Evolutionary conservation across 495 filamentous ascomycete genomes (phyloP).

Genomic region (Daldinia caldariorum): DNA sequence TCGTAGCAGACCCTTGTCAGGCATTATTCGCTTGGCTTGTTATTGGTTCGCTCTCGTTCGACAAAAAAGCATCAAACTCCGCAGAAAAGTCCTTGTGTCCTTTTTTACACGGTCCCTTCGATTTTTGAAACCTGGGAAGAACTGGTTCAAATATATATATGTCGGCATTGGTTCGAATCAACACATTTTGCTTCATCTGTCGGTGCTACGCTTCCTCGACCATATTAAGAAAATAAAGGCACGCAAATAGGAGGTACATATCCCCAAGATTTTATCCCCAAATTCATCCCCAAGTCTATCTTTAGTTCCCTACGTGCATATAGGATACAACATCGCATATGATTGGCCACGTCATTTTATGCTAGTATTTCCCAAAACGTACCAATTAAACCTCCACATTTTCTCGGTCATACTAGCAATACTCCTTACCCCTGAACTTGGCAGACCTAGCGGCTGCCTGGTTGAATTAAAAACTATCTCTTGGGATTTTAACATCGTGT

Average conservation of each 20-base stretch:
- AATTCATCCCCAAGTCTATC: neutral
- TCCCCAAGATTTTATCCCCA: constrained; percentile 1
- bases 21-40: constrained; percentile 9
- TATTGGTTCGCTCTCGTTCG: constrained; percentile 18
- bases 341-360: constrained; percentile 13
- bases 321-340: neutral
- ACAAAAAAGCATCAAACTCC: constrained; percentile 18
- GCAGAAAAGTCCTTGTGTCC: constrained; percentile 20
- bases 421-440: constrained; percentile 2
- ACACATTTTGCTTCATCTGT: neutral
- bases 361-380: constrained; percentile 34
- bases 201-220: neutral
- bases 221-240: neutral
- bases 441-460: neutral
- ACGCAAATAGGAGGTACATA: neutral
- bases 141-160: neutral
- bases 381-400: constrained; percentile 38
- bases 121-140: constrained; percentile 3
- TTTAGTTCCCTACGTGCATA: constrained; percentile 1
- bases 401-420: constrained; percentile 6
- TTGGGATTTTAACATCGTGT: too few relatives aligned
- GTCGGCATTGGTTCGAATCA: neutral
- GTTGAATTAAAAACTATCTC: neutral
- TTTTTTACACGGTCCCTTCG: neutral
- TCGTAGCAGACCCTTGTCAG: constrained; percentile 8